These are phyloP conservation scores for Cornus controversa DNA, from an alignment of 148 eudicot genomes.

Conservation along the genomic window DNA sequence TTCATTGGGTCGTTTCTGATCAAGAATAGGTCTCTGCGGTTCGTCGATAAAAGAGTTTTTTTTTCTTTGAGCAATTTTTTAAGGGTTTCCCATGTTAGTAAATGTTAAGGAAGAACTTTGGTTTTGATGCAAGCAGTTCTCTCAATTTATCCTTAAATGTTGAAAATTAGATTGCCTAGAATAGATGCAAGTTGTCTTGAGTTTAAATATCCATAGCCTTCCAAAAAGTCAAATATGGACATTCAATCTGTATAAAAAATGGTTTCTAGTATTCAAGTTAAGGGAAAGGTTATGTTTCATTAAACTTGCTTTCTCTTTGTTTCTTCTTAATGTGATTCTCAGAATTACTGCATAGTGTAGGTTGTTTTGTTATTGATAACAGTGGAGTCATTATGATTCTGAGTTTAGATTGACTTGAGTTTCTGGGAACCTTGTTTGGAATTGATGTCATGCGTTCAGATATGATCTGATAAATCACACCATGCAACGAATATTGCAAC, in stretches of 20 bases:
- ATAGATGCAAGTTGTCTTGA: not conserved
- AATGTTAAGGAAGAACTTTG: not conserved
- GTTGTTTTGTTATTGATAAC: not conserved
- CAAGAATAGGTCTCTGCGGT: no score
- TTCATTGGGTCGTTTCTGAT: no score
- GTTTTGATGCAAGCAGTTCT: not conserved
- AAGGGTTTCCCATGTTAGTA: not conserved
- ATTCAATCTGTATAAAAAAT: no score
- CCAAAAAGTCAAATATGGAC: not conserved
- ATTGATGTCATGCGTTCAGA: not conserved
- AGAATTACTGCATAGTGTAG: not conserved
- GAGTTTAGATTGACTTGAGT: constrained; percentile 1
- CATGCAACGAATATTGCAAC: constrained; percentile 19
- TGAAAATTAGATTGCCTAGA: not conserved
- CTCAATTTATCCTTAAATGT: not conserved
- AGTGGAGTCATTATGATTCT: not conserved
- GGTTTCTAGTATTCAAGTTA: no score
- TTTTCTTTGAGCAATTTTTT: not conserved
- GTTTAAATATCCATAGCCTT: not conserved
- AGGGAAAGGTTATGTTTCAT: not conserved
- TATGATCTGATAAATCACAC: not conserved
- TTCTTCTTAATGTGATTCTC: no score
- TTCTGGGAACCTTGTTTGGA: not conserved
- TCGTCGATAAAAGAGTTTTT: no score
- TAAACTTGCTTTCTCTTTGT: not conserved